Evolutionary conservation across 345 rosid genomes (phyloP), one percentile per base, ranked within the genome.

Genomic region (Gossypium turneri): DNA sequence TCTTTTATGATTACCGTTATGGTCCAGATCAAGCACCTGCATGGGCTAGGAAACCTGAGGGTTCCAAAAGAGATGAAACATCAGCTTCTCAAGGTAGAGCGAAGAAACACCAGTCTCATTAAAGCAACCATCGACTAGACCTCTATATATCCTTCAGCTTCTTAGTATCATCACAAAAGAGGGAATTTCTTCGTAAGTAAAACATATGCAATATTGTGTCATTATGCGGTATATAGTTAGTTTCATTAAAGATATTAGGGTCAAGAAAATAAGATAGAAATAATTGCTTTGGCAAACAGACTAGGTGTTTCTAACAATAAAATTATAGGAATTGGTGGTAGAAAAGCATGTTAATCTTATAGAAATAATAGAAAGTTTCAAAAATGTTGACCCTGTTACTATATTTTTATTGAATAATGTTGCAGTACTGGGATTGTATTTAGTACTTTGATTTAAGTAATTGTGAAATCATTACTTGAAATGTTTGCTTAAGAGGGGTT

Each of bases 11-110:
- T 82, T 95, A 95, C 66, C 90, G 94, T 17, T 95, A 95, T 55
- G 99, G 99, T 66, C 98, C 97, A 67, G 97, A 89, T 81, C 97
- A 95, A 86, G 97, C 99, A 58, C 99, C 99, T 6, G 87, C 79
- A 4, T 95, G 99, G 99, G 99, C 99, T 80, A 87, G 97, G 57
- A 90, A 84, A 81, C 98, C 99, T 7, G 98, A 93, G 82, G 91
- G 95, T 73, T 89, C 98, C 27, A 91, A 82, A 82, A 87, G 90
- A 80, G 99, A 93, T 60, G 94, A 91, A 52, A 70, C 85, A 9
- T 83, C 93, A 45, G 75, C 79, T 75, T 83, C 91, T 45, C 98
- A 89, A 80, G 96, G 97, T 73, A 85, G 99, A 86, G 94, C 99
- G 59, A 95, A 91, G 90, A 95, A 95, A 77, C 98, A 95, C 80